Base-by-base conservation (phyloP, 75 land plant species). In the Ceratopteris richardii region DNA sequence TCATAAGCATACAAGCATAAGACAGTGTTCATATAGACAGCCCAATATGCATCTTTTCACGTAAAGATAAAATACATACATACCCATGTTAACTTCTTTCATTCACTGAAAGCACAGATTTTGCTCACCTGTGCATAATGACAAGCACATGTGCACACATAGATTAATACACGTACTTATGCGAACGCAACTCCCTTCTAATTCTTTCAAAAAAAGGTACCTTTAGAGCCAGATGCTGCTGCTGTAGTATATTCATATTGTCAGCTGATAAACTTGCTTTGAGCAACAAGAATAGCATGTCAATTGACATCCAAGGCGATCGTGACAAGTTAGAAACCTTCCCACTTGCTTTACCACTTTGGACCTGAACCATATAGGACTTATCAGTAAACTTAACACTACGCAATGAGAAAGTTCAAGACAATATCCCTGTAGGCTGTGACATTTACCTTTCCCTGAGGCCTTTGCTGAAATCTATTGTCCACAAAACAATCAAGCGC, bases 261-360 rank as follows among this genome's bases (percentile, higher is more conserved):
- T 61, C 30, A 16, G 62, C 36, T 24, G 84, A 31, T 29, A 85
- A 51, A 57, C 75, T 73, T 13, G 66, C 37, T 33, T 80, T 66
- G 0, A 85, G 66, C 0, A 80, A 72, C 30, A 69, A 68, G 37
- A 85, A 85, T 55, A 85, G 64, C 61, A 71, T 61, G n/a, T 81
- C 64, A 51, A 85, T 78, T n/a, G 82, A 77, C 73, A 85, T 69
- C 78, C 84, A 85, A 33, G 88, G 76, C 18, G 83, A 80, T 58
- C 67, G 71, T 16, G 83, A 31, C 51, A 13, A 48, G 30, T 42
- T 59, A 31, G 59, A 55, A 40, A 30, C 50, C 33, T 26, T 44
- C 41, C 44, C 39, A 46, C 24, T 24, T 16, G 21, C 4, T 28
- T 29, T 16, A 60, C n/a, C 4, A 27, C 3, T 0, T 39, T 13